phyloP scores from a whole-genome alignment of 2,329 filamentous ascomycete species.

The Annulohypoxylon truncatum region DNA sequence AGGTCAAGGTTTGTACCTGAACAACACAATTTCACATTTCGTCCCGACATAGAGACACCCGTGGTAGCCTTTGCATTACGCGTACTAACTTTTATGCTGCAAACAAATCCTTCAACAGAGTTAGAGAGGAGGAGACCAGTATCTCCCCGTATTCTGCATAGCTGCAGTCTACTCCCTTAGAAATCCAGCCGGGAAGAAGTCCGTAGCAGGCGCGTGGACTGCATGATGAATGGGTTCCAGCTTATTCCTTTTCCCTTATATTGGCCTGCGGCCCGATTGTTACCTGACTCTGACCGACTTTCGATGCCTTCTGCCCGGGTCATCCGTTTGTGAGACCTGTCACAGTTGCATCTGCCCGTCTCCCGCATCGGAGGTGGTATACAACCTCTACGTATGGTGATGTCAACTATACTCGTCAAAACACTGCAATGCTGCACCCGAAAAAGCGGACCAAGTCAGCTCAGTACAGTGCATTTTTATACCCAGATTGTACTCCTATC shows the following conservation, averaged over 20 bases:
- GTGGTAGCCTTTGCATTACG: slow-evolving; percentile 29
- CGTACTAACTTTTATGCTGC: slow-evolving; percentile 8
- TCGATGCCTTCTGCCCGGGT: slow-evolving; percentile 6
- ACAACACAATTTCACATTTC: slow-evolving; percentile 21
- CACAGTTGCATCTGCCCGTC: slow-evolving; percentile 11
- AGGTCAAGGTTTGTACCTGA: slow-evolving; percentile 20
- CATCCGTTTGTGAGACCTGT: slow-evolving; percentile 23
- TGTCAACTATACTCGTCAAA: slow-evolving; percentile 11
- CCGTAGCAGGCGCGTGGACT: slow-evolving; percentile 12
- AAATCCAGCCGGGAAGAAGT: slow-evolving; percentile 14
- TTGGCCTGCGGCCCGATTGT: slow-evolving; percentile 37
- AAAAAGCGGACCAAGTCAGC: slow-evolving; percentile 6
- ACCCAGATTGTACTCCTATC: slow-evolving; percentile 11
- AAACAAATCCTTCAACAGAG: slow-evolving; percentile 21
- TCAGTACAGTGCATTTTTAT: slow-evolving; percentile 11
- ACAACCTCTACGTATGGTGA: slow-evolving; percentile 17
- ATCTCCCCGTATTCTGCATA: slow-evolving; percentile 8
- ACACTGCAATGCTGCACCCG: background rate
- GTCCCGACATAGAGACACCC: slow-evolving; percentile 26
- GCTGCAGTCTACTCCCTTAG: slow-evolving; percentile 2
- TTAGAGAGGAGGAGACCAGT: background rate
- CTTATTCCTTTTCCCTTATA: slow-evolving; percentile 15
- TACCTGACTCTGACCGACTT: slow-evolving; percentile 34
- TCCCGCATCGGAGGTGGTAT: slow-evolving; percentile 21
- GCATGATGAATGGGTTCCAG: slow-evolving; percentile 16